A percentile compares a stretch with the other conserved stretches of the same genome.
Evolutionary conservation across 352 stramenopile species (phyloP).

Genomic region (Globisporangium ultimum): DNA sequence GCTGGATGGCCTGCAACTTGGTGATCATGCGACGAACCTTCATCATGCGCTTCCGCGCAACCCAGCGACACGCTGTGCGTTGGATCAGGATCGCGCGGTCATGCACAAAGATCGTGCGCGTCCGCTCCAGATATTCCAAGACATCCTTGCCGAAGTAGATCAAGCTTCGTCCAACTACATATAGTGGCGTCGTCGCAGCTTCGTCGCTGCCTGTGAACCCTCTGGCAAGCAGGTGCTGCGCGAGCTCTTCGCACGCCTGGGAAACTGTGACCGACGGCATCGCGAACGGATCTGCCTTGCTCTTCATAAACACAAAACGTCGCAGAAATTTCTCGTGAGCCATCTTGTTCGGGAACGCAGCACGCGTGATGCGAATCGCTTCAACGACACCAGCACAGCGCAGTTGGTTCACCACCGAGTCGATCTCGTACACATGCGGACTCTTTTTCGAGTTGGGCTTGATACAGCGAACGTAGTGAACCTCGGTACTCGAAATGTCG

Average conservation of each 20-base stretch:
- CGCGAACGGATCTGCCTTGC: conserved; percentile 14
- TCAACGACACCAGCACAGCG: conserved; percentile 88
- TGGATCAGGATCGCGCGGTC: conserved; percentile 67
- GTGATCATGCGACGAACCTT: conserved; percentile 50
- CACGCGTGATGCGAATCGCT: conserved; percentile 87
- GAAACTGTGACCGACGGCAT: conserved; percentile 44
- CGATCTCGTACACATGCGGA: conserved; percentile 78
- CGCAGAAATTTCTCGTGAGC: conserved; percentile 87
- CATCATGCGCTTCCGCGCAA: conserved; percentile 45
- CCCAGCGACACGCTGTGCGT: conserved; percentile 44
- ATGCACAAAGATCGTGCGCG: conserved; percentile 67
- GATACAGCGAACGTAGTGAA: conserved; percentile 90
- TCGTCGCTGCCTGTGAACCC: conserved; percentile 36
- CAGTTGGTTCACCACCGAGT: conserved; percentile 82
- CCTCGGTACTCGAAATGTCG: conserved; percentile 82
- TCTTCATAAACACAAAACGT: conserved; percentile 77
- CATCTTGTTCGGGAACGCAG: conserved; percentile 93
- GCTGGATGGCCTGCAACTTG: conserved; percentile 55
- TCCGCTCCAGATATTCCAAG: conserved; percentile 88
- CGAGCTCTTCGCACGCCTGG: conserved; percentile 63
- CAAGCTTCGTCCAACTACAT: conserved; percentile 83
- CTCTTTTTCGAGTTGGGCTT: conserved; percentile 89
- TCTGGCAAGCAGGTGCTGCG: conserved; percentile 38
- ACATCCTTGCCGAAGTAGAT: conserved; percentile 94
- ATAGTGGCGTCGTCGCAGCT: conserved; percentile 42